Evolutionary conservation across 306 rosid genomes (phyloP).

Genomic region (Spatholobus suberectus): DNA sequence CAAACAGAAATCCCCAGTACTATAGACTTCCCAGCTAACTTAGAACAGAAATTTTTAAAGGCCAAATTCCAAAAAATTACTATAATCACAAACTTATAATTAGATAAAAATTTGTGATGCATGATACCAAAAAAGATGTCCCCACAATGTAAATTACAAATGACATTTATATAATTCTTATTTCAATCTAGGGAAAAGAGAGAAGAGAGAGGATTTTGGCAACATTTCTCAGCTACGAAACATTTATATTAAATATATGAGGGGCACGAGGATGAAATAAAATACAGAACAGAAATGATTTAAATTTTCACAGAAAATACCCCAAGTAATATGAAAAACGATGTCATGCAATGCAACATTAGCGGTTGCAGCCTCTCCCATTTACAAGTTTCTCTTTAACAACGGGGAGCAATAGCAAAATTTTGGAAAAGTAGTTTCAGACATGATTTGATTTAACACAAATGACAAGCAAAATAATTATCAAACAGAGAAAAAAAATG

Average conservation of each 20-base stretch:
- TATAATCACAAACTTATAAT: neutral
- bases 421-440: neutral
- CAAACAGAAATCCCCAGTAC: constrained; percentile 6
- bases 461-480: constrained; percentile 14
- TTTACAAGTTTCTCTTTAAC: neutral
- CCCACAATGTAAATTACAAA: neutral
- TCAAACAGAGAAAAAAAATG: neutral
- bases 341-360: constrained; percentile 9
- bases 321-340: neutral
- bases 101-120: neutral
- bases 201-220: neutral
- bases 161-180: neutral
- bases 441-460: neutral
- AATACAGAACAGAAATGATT: neutral
- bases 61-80: constrained; percentile 18
- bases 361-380: neutral
- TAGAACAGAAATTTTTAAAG: neutral
- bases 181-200: constrained; percentile 1
- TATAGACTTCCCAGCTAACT: constrained; percentile 2
- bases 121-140: neutral
- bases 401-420: constrained; percentile 4
- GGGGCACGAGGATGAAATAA: neutral
- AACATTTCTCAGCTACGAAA: neutral
- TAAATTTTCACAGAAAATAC: neutral
- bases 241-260: neutral